Evolutionary conservation across 139 green algal species (phyloP).

Genomic region (Coelastrella sp.): DNA sequence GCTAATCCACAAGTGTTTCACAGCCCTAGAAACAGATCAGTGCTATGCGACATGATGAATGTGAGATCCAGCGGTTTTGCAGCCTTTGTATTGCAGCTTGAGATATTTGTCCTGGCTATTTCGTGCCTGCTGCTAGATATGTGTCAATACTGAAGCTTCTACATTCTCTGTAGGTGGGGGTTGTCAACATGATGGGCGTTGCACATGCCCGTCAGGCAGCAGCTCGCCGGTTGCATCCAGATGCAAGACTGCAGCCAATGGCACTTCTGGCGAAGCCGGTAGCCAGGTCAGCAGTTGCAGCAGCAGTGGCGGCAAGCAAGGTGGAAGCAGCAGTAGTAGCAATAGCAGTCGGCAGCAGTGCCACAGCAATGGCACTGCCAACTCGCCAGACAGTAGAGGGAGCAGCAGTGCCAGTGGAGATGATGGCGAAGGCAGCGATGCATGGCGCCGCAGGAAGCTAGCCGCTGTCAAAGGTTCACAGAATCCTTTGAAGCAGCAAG

Average conservation of each 20-base stretch:
- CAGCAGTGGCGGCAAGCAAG: background rate
- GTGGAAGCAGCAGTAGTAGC: background rate
- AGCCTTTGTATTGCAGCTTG: too few relatives aligned
- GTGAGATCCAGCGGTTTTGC: too few relatives aligned
- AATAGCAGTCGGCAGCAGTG: background rate
- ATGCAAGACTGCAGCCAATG: background rate
- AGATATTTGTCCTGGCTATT: too few relatives aligned
- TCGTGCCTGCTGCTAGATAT: too few relatives aligned
- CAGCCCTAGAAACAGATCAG: background rate
- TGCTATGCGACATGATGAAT: too few relatives aligned
- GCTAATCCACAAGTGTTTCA: background rate
- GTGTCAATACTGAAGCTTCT: too few relatives aligned
- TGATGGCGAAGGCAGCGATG: constrained; percentile 2
- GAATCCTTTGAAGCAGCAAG: background rate
- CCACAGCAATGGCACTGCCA: background rate
- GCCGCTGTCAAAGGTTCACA: background rate
- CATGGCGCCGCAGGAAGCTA: constrained; percentile 33
- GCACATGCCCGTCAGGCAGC: background rate
- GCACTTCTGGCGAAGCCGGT: background rate
- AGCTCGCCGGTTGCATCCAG: background rate
- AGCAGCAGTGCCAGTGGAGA: constrained; percentile 13
- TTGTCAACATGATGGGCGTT: background rate
- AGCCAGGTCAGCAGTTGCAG: background rate
- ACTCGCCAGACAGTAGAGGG: background rate
- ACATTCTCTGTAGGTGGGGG: background rate